Percentiles rank a stretch among this genome's conserved stretches.
These are phyloP conservation scores for Penicillium odoratum DNA, from an alignment of 495 filamentous ascomycete species.

Conservation along the genomic window DNA sequence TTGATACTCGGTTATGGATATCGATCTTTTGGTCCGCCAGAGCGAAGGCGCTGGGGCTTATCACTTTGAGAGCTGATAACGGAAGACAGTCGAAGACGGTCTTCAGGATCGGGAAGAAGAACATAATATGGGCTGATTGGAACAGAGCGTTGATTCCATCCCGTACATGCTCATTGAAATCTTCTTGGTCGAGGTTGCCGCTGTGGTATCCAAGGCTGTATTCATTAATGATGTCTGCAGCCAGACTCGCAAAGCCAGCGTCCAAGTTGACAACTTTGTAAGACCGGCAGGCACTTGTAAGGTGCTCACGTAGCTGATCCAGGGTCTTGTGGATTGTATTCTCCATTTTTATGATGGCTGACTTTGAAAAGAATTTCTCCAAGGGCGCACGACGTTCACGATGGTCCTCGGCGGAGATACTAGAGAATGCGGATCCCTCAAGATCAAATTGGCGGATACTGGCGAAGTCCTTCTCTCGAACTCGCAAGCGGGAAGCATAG, in stretches of 20 bases:
- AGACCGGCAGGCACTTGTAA: conserved; percentile 11
- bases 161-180: conserved; percentile 23
- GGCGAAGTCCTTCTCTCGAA: conserved; percentile 27
- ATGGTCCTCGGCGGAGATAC: conserved; percentile 24
- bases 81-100: background rate
- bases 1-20: conserved; percentile 3
- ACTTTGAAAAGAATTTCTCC: conserved; percentile 31
- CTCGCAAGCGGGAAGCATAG: conserved; percentile 23
- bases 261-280: conserved; percentile 21
- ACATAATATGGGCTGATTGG: conserved; percentile 13
- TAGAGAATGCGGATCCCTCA: conserved; percentile 18
- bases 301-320: conserved; percentile 17
- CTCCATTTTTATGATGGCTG: conserved; percentile 18
- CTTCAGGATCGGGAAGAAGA: conserved; percentile 16
- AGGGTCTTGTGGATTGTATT: conserved; percentile 15
- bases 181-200: conserved; percentile 25
- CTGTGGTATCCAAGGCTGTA: conserved; percentile 28
- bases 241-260: conserved; percentile 26
- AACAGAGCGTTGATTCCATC: conserved; percentile 27
- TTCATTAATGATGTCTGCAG: conserved; percentile 28
- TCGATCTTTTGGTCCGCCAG: conserved; percentile 16
- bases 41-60: conserved; percentile 16
- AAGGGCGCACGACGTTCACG: conserved; percentile 26
- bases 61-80: background rate
- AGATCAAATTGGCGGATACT: conserved; percentile 21